Percentiles rank a stretch among this genome's conserved stretches.
Conservation (phyloP, 2,329 filamentous ascomycete genomes). For the Trichophyton benhamiae region DNA sequence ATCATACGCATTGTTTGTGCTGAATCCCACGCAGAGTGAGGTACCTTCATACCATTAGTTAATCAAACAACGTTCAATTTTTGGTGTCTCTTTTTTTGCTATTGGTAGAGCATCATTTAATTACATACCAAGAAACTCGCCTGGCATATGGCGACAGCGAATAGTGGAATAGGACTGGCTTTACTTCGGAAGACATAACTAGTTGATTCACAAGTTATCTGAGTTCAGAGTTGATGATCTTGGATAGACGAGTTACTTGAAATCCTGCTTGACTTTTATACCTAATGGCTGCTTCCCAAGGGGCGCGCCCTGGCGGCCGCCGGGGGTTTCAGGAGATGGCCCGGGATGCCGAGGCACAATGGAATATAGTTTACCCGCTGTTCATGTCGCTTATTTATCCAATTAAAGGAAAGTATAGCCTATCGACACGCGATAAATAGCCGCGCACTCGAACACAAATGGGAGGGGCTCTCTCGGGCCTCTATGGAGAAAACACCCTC, state of each 20-base stretch:
- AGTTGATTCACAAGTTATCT: background rate
- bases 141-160: conserved; percentile 51
- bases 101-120: background rate
- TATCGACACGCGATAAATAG: too few species aligned
- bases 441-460: too few species aligned
- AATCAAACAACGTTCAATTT: background rate
- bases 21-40: conserved; percentile 52
- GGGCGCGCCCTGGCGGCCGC: background rate
- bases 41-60: conserved; percentile 38
- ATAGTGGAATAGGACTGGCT: conserved; percentile 57
- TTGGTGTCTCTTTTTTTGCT: background rate
- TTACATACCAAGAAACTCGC: conserved; percentile 39
- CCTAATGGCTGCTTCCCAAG: background rate
- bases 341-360: background rate
- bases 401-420: too few species aligned
- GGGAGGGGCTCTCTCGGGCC: too few species aligned
- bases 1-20: conserved; percentile 54
- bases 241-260: conserved; percentile 11
- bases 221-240: background rate
- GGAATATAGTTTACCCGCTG: background rate
- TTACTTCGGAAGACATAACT: background rate
- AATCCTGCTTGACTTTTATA: background rate
- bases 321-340: too few species aligned
- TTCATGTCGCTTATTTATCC: background rate
- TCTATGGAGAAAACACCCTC: too few species aligned